Evolutionary conservation across 2,329 filamentous ascomycete genomes (phyloP).

Genomic region (Hansfordia pulvinata): DNA sequence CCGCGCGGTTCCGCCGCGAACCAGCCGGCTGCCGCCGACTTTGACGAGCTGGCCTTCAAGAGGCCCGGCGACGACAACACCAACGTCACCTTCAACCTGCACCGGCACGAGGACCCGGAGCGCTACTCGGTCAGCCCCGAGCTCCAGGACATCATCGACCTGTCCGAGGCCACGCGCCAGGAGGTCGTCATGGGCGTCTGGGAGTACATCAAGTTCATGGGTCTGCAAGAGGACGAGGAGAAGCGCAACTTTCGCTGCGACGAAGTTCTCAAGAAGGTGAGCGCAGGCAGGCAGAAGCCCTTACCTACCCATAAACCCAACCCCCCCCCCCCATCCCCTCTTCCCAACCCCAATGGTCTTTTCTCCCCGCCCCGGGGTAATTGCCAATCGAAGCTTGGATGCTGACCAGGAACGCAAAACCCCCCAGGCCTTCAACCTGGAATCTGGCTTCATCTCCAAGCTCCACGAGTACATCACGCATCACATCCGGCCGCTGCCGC

Average conservation of each 20-base stretch:
- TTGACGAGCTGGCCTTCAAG: constrained; percentile 86
- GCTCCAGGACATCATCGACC: constrained; percentile 74
- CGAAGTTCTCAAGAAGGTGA: constrained; percentile 62
- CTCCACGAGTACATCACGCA: constrained; percentile 67
- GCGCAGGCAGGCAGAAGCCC: no score
- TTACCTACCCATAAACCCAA: no score
- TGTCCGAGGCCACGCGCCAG: constrained; percentile 72
- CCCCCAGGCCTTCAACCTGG: constrained; percentile 58
- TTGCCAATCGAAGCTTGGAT: no score
- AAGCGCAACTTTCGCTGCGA: constrained; percentile 89
- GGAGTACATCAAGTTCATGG: constrained; percentile 83
- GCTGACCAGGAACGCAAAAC: no score
- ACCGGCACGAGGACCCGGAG: constrained; percentile 74
- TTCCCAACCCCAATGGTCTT: no score
- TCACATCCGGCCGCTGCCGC: constrained; percentile 68
- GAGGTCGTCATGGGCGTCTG: constrained; percentile 85
- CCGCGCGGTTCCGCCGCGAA: constrained; percentile 36
- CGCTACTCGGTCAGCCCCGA: constrained; percentile 67
- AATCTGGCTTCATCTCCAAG: constrained; percentile 75
- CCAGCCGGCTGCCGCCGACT: constrained; percentile 56
- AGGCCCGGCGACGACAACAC: constrained; percentile 83
- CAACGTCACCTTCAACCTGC: constrained; percentile 80
- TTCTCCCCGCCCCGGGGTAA: no score
- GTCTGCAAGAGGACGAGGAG: constrained; percentile 87
- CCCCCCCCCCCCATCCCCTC: no score